phyloP scores from a whole-genome alignment of 306 rosid species.

The Vicia faba region DNA sequence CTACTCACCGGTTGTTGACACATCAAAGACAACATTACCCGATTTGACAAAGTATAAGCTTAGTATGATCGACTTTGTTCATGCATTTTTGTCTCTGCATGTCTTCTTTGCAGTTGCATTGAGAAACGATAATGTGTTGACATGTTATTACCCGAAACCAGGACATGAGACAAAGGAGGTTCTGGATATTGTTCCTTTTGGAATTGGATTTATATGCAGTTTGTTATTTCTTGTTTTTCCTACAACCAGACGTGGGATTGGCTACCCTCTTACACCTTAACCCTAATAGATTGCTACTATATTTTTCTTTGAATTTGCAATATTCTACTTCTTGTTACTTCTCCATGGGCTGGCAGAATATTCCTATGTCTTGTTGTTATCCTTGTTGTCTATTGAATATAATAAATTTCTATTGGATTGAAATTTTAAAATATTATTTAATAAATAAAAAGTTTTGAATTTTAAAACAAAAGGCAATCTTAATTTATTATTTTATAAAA shows the following conservation, averaged over 20 bases:
- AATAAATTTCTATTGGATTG: too few relatives aligned
- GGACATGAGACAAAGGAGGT: slow-evolving; percentile 45
- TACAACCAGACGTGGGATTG: slow-evolving; percentile 69
- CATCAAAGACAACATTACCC: slow-evolving; percentile 26
- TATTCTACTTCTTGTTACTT: too few relatives aligned
- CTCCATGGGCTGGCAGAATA: too few relatives aligned
- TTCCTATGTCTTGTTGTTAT: too few relatives aligned
- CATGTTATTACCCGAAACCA: slow-evolving; percentile 64
- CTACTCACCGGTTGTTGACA: neutral
- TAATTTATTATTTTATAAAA: too few relatives aligned
- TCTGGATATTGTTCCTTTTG: slow-evolving; percentile 64
- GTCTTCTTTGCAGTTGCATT: slow-evolving; percentile 63
- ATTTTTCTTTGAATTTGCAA: too few relatives aligned
- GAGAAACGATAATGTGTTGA: slow-evolving; percentile 56
- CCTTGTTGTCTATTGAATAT: too few relatives aligned
- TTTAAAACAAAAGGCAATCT: too few relatives aligned
- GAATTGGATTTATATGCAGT: slow-evolving; percentile 54
- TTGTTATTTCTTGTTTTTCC: slow-evolving; percentile 67
- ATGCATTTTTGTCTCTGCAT: slow-evolving; percentile 49
- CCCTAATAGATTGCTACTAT: neutral
- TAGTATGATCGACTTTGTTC: slow-evolving; percentile 50
- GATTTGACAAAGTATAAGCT: slow-evolving; percentile 51
- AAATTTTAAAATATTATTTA: too few relatives aligned
- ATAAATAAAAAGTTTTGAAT: too few relatives aligned
- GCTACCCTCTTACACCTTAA: slow-evolving; percentile 52